A percentile compares a stretch with the other conserved stretches of the same genome.
These are phyloP conservation scores for Aspergillus indologenus DNA, from an alignment of 495 filamentous ascomycete genomes.

Conservation along the genomic window DNA sequence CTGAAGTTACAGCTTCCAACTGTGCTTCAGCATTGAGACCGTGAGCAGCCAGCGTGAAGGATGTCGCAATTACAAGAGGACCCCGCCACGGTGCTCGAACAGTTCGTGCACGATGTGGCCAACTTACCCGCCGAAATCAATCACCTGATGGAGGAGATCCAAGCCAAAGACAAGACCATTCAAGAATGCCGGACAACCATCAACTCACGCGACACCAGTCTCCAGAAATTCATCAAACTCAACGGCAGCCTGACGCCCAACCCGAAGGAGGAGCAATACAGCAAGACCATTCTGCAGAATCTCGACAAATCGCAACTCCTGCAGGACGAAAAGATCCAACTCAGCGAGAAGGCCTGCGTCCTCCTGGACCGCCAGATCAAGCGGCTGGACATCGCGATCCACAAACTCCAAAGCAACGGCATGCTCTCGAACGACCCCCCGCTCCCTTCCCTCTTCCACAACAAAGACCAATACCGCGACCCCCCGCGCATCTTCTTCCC, in stretches of 20 bases:
- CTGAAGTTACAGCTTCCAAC: not conserved
- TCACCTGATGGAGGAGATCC: constrained; percentile 91
- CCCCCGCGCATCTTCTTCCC: constrained; percentile 51
- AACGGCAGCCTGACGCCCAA: constrained; percentile 80
- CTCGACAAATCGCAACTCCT: constrained; percentile 68
- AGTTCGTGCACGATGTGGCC: constrained; percentile 85
- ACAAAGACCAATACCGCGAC: constrained; percentile 53
- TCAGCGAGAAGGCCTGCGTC: constrained; percentile 72
- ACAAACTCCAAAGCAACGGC: constrained; percentile 73
- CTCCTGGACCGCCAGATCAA: constrained; percentile 87
- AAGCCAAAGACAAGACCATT: constrained; percentile 80
- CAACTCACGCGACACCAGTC: constrained; percentile 70
- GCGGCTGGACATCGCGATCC: constrained; percentile 81
- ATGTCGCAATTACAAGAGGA: constrained; percentile 59
- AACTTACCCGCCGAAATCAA: constrained; percentile 90
- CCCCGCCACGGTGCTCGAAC: constrained; percentile 84
- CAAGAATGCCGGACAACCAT: constrained; percentile 70
- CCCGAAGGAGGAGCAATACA: constrained; percentile 78
- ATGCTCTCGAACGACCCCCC: constrained; percentile 74
- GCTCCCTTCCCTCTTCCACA: constrained; percentile 74
- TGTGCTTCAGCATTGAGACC: not conserved
- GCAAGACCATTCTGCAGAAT: constrained; percentile 66
- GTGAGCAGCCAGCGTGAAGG: not conserved
- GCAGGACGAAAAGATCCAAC: constrained; percentile 80
- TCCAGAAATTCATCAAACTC: constrained; percentile 87